Percentiles rank a stretch among this genome's conserved stretches.
Conservation (phyloP, 768 basidiomycete species). For the Russula sp. region DNA sequence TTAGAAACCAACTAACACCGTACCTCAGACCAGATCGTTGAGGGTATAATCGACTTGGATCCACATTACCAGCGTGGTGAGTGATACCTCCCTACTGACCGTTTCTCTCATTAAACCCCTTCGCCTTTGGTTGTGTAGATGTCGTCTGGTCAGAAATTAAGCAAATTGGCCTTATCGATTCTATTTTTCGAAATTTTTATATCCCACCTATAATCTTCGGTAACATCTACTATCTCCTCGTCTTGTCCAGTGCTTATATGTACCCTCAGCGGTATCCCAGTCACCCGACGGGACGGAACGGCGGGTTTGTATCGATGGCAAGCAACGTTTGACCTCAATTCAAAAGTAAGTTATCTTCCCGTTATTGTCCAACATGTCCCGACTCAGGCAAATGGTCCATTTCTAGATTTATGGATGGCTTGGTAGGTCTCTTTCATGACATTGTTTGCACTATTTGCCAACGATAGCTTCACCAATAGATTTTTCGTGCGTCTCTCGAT, state of each 20-base stretch:
- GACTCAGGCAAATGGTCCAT: not conserved
- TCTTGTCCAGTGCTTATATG: not conserved
- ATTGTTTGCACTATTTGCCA: not conserved
- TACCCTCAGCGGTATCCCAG: conserved; percentile 33
- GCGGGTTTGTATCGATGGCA: conserved; percentile 62
- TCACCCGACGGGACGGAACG: conserved; percentile 37
- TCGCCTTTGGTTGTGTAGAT: conserved; percentile 29
- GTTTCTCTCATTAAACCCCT: not conserved
- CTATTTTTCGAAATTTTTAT: conserved; percentile 54
- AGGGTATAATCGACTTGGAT: conserved; percentile 45
- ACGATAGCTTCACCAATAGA: not conserved
- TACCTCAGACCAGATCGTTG: conserved; percentile 39
- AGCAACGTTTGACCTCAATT: conserved; percentile 63
- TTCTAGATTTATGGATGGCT: conserved; percentile 46
- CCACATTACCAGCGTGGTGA: conserved; percentile 56
- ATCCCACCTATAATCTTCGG: conserved; percentile 64
- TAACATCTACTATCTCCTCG: conserved; percentile 25
- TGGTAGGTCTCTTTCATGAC: conserved; percentile 34
- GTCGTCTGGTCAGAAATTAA: conserved; percentile 60
- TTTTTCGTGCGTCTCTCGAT: conserved; percentile 5
- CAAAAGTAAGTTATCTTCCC: conserved; percentile 35
- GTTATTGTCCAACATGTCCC: not conserved
- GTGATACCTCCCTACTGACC: conserved; percentile 27
- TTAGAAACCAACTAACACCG: not conserved
- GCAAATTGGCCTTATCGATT: conserved; percentile 56